phyloP scores from a whole-genome alignment of 2,329 filamentous ascomycete genomes.

The Herpotrichia juniperi region DNA sequence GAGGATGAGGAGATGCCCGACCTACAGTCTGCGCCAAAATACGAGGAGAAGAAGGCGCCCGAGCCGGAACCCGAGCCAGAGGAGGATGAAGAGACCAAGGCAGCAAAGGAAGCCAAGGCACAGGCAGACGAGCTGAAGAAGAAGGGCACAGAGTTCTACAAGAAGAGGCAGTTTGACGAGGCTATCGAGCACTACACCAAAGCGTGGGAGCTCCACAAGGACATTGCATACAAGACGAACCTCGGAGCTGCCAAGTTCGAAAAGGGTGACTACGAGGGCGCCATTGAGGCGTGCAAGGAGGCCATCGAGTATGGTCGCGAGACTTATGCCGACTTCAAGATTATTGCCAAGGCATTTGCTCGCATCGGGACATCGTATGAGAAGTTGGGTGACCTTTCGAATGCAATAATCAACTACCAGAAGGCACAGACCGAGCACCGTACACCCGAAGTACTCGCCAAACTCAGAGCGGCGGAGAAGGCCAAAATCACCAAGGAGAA shows the following conservation, averaged over 20 bases:
- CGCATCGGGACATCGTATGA: conserved; percentile 95
- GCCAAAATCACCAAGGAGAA: conserved; percentile 76
- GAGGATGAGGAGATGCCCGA: conserved; percentile 84
- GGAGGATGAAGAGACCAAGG: conserved; percentile 80
- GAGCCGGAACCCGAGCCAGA: conserved; percentile 62
- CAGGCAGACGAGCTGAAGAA: conserved; percentile 95
- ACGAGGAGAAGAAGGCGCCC: conserved; percentile 57
- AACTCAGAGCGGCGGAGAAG: conserved; percentile 90
- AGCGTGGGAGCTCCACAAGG: conserved; percentile 93
- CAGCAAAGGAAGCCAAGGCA: conserved; percentile 88
- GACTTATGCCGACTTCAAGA: conserved; percentile 95
- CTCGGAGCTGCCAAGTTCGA: conserved; percentile 92
- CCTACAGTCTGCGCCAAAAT: conserved; percentile 61
- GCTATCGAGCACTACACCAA: conserved; percentile 94
- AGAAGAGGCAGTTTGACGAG: conserved; percentile 96
- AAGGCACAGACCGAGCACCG: conserved; percentile 95
- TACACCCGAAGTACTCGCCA: conserved; percentile 89
- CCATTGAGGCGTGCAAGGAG: conserved; percentile 84
- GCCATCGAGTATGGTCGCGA: conserved; percentile 89
- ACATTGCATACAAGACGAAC: conserved; percentile 98
- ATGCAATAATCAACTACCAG: conserved; percentile 89
- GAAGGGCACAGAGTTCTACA: conserved; percentile 92
- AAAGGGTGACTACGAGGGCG: conserved; percentile 90
- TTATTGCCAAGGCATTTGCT: conserved; percentile 95
- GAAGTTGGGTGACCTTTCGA: conserved; percentile 78